Percentiles rank a stretch among this genome's conserved stretches.
Conservation (phyloP, 768 basidiomycete genomes). For the Suillus plorans region DNA sequence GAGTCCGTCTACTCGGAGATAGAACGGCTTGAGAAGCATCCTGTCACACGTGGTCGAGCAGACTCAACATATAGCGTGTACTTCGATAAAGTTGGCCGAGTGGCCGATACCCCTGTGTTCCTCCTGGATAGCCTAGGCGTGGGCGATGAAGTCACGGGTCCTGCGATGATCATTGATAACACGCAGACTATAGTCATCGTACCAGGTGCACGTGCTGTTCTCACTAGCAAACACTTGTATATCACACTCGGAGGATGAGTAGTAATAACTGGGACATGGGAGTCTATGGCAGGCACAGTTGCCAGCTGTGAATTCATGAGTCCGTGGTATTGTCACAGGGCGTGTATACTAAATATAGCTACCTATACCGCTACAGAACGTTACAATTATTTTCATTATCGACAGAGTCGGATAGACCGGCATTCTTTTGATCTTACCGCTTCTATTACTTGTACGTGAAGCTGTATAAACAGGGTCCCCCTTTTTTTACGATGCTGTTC, state of each 20-base stretch:
- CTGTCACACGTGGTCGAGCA: slow-evolving; percentile 41
- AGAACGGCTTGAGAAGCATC: slow-evolving; percentile 44
- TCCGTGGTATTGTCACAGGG: too few species aligned
- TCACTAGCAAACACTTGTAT: slow-evolving; percentile 69
- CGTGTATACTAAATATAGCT: too few species aligned
- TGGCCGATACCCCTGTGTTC: slow-evolving; percentile 79
- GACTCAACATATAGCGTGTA: slow-evolving; percentile 68
- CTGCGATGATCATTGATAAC: slow-evolving; percentile 92
- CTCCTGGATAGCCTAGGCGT: slow-evolving; percentile 60
- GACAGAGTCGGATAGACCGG: too few species aligned
- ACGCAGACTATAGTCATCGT: slow-evolving; percentile 94
- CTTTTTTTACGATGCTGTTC: too few species aligned
- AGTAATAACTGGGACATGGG: neutral
- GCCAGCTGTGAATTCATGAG: too few species aligned
- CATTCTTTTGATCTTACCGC: too few species aligned
- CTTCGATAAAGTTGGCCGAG: slow-evolving; percentile 77
- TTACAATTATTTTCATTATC: too few species aligned
- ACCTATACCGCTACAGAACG: too few species aligned
- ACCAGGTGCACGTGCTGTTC: slow-evolving; percentile 63
- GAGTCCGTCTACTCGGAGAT: slow-evolving; percentile 79
- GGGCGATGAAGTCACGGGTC: slow-evolving; percentile 77
- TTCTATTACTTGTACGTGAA: too few species aligned
- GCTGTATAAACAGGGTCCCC: too few species aligned
- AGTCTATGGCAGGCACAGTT: too few species aligned
- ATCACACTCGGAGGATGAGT: slow-evolving; percentile 35